Evolutionary conservation across 2,329 filamentous ascomycete species (phyloP).

Genomic region (Alternaria sp.): DNA sequence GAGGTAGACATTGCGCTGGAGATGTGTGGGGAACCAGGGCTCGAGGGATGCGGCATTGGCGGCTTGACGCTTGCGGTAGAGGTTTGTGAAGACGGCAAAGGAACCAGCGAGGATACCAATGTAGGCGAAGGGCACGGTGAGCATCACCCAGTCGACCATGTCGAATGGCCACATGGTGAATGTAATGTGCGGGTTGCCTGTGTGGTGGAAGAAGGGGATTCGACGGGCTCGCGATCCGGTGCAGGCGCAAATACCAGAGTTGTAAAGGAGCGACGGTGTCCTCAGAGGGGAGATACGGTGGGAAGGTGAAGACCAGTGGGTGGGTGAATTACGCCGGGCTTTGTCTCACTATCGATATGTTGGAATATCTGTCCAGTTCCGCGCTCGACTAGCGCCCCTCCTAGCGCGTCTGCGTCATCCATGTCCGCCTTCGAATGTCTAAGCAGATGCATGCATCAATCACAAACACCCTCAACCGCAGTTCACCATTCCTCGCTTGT

Average conservation of each 20-base stretch:
- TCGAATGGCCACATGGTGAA: conserved; percentile 49
- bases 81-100: conserved; percentile 87
- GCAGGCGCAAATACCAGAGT: not conserved
- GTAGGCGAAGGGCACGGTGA: conserved; percentile 89
- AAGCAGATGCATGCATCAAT: conserved; percentile 6
- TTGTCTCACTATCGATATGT: conserved; percentile 21
- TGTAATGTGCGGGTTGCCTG: conserved; percentile 14
- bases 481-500: conserved; percentile 6
- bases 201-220: not conserved
- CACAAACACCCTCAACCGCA: conserved; percentile 23
- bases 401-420: conserved; percentile 15
- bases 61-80: conserved; percentile 93
- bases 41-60: conserved; percentile 81
- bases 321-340: conserved; percentile 7
- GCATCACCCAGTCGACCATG: conserved; percentile 80
- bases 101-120: conserved; percentile 86
- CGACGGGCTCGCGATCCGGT: not conserved
- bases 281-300: conserved; percentile 14
- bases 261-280: conserved; percentile 29
- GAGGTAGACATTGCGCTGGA: conserved; percentile 94
- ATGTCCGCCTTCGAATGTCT: conserved; percentile 5
- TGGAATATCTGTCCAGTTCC: conserved; percentile 39
- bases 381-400: conserved; percentile 23
- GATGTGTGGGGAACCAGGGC: conserved; percentile 92
- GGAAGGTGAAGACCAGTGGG: conserved; percentile 14